Conservation (phyloP, 192 early-diverging fungal species). For the Gorgonomyces haynaldii region DNA sequence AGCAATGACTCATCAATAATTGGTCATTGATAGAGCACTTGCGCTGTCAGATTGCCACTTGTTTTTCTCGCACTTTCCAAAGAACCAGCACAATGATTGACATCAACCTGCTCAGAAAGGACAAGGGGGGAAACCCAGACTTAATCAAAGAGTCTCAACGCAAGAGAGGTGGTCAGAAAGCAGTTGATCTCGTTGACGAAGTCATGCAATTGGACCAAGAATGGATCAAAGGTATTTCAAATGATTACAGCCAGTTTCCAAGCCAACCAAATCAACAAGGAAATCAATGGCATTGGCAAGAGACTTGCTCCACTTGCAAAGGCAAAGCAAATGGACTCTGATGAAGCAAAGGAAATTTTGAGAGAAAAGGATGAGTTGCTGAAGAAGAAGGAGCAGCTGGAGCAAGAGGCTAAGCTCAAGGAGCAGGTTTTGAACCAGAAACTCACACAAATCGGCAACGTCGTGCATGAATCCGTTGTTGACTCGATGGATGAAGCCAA, state of each 20-base stretch:
- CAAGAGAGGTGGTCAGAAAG: constrained; percentile 57
- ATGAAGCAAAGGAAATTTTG: constrained; percentile 32
- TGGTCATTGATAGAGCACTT: too few relatives aligned
- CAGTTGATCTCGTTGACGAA: constrained; percentile 79
- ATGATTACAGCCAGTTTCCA: constrained; percentile 59
- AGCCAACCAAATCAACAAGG: constrained; percentile 80
- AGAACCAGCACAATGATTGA: constrained; percentile 50
- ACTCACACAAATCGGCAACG: constrained; percentile 72
- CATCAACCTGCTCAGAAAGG: constrained; percentile 78
- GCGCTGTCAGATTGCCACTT: too few relatives aligned
- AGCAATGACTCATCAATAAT: too few relatives aligned
- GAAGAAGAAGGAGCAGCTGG: constrained; percentile 49
- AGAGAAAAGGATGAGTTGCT: constrained; percentile 64
- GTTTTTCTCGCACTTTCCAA: too few relatives aligned
- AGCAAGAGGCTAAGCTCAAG: constrained; percentile 49
- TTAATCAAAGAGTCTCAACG: constrained; percentile 87
- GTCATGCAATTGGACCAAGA: constrained; percentile 80
- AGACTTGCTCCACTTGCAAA: constrained; percentile 81
- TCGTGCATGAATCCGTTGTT: constrained; percentile 85
- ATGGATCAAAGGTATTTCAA: constrained; percentile 66
- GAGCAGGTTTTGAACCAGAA: constrained; percentile 54
- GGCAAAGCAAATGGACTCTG: constrained; percentile 31
- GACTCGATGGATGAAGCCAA: constrained; percentile 72
- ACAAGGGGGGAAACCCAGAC: constrained; percentile 90
- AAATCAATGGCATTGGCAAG: constrained; percentile 86